phyloP scores from a whole-genome alignment of 345 rosid species.

The Brassica juncea region DNA sequence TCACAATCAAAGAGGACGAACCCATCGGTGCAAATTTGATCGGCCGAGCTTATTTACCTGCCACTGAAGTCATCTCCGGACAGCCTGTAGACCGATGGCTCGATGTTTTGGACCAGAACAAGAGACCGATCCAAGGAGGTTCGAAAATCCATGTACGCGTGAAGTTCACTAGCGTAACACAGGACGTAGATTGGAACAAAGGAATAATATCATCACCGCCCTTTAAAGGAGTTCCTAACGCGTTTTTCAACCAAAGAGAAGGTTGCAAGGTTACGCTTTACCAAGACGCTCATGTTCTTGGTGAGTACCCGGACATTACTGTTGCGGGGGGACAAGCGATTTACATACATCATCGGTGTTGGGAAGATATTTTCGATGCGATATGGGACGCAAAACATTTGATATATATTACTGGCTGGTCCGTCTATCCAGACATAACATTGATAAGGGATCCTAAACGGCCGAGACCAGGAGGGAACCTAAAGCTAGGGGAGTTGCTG shows the following conservation, averaged over 20 bases:
- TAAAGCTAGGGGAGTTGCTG: conserved; percentile 59
- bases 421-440: conserved; percentile 54
- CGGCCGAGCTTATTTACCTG: conserved; percentile 76
- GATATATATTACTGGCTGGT: conserved; percentile 85
- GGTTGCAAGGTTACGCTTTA: conserved; percentile 73
- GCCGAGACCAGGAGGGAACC: conserved; percentile 33
- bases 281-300: conserved; percentile 73
- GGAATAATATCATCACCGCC: conserved; percentile 46
- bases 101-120: conserved; percentile 46
- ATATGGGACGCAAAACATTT: conserved; percentile 58
- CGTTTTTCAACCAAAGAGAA: conserved; percentile 59
- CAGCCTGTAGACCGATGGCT: conserved; percentile 43
- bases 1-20: conserved; percentile 63
- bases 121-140: conserved; percentile 45
- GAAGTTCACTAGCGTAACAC: conserved; percentile 40
- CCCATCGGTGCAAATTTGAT: conserved; percentile 58
- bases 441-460: conserved; percentile 60
- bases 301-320: conserved; percentile 37
- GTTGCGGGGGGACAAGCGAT: conserved; percentile 13
- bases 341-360: conserved; percentile 56
- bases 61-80: conserved; percentile 49
- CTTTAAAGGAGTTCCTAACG: conserved; percentile 54
- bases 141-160: conserved; percentile 53
- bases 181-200: conserved; percentile 55
- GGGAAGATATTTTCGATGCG: conserved; percentile 82